phyloP scores from a whole-genome alignment of 495 filamentous ascomycete genomes.

The Aspergillus incahuasiensis region DNA sequence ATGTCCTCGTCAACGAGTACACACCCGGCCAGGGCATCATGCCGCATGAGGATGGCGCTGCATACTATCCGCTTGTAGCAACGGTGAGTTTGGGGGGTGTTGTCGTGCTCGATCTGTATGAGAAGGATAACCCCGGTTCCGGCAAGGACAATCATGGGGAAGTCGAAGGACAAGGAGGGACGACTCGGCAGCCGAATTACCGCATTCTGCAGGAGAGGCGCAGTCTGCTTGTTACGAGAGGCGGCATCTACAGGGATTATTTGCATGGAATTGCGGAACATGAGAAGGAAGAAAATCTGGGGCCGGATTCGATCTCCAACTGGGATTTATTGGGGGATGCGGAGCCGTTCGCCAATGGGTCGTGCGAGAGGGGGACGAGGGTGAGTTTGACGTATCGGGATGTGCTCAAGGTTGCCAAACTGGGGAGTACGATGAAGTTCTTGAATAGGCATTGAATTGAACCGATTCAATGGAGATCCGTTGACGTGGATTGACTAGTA shows the following conservation, averaged over 20 bases:
- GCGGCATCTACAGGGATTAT: conserved; percentile 62
- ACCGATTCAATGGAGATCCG: not conserved
- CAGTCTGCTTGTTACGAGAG: conserved; percentile 71
- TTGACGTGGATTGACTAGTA: conserved; percentile 50
- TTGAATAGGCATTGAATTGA: conserved; percentile 38
- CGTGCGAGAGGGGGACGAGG: conserved; percentile 59
- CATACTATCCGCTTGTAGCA: conserved; percentile 82
- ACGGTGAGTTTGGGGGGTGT: conserved; percentile 79
- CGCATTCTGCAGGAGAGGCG: conserved; percentile 84
- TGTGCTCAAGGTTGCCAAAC: conserved; percentile 77
- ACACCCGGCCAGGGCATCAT: conserved; percentile 84
- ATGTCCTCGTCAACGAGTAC: conserved; percentile 94
- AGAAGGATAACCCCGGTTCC: conserved; percentile 36
- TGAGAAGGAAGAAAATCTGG: conserved; percentile 54
- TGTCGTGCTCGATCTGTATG: conserved; percentile 74
- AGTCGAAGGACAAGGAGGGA: not conserved
- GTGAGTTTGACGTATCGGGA: conserved; percentile 91
- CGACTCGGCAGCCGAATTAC: conserved; percentile 40
- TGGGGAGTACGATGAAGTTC: conserved; percentile 63
- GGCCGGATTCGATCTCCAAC: conserved; percentile 66
- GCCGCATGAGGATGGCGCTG: conserved; percentile 89
- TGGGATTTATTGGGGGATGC: conserved; percentile 71
- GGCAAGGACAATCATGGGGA: conserved; percentile 23
- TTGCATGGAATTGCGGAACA: conserved; percentile 73
- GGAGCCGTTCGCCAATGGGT: conserved; percentile 51